phyloP scores from a whole-genome alignment of 768 basidiomycete genomes.

The Tricholoma saponaceum region DNA sequence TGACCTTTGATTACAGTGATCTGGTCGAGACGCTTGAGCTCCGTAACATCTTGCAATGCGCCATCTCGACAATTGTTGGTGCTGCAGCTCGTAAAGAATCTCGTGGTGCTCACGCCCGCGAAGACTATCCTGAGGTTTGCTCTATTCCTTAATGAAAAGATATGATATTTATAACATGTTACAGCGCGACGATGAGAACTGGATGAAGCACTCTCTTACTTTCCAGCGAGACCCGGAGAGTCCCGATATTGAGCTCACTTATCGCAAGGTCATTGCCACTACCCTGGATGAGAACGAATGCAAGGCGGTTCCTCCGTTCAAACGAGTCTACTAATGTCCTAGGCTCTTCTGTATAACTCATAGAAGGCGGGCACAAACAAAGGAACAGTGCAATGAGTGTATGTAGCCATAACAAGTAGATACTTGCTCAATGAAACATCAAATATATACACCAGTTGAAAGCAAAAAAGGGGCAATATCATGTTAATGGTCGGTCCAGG shows the following conservation, averaged over 20 bases:
- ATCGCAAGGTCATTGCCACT: conserved; percentile 78
- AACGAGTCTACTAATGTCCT: conserved; percentile 76
- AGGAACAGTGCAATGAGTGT: neutral
- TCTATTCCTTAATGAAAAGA: neutral
- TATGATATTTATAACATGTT: neutral
- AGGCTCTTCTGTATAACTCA: neutral
- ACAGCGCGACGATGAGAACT: conserved; percentile 86
- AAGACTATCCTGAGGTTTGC: conserved; percentile 91
- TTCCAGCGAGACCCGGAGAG: conserved; percentile 76
- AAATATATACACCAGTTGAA: neutral
- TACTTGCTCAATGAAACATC: neutral
- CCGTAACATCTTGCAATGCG: conserved; percentile 92
- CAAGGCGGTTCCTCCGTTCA: conserved; percentile 96
- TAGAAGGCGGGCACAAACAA: neutral
- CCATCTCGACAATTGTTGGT: conserved; percentile 91
- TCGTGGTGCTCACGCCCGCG: conserved; percentile 97
- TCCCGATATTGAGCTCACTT: conserved; percentile 86
- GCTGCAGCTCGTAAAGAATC: conserved; percentile 95
- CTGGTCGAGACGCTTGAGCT: conserved; percentile 97
- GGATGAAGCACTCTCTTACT: conserved; percentile 97
- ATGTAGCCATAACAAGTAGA: neutral
- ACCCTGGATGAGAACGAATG: conserved; percentile 97
- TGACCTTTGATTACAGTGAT: conserved; percentile 53
- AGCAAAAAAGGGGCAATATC: neutral
- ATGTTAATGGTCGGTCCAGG: conserved; percentile 43